Conservation (phyloP, 2,329 filamentous ascomycete species). For the Fusarium pseudonygamai region DNA sequence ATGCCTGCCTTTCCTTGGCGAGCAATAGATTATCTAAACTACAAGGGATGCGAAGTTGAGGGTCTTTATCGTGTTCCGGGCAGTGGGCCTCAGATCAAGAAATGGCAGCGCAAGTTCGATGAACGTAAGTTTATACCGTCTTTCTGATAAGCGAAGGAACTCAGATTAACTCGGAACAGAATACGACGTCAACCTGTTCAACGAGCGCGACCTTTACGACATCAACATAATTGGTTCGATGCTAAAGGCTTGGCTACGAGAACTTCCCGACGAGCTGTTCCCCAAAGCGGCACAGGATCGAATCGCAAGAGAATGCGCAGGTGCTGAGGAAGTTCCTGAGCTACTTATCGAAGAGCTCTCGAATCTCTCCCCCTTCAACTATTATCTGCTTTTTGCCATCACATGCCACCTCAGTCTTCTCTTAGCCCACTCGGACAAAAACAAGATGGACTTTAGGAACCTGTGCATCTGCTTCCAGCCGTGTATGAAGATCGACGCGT, state of each 20-base stretch:
- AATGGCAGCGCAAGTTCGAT: conserved; percentile 93
- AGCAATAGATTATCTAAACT: conserved; percentile 95
- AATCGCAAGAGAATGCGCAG: conserved; percentile 81
- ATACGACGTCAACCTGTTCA: conserved; percentile 88
- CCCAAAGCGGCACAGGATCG: conserved; percentile 84
- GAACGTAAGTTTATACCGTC: conserved; percentile 65
- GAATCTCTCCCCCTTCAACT: conserved; percentile 94
- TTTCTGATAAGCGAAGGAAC: neutral
- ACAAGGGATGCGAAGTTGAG: conserved; percentile 92
- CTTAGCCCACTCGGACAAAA: conserved; percentile 90
- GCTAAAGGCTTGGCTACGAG: conserved; percentile 95
- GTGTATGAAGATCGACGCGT: conserved; percentile 94
- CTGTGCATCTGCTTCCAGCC: conserved; percentile 97
- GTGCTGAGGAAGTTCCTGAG: conserved; percentile 82
- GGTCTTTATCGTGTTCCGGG: conserved; percentile 93
- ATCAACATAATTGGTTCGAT: conserved; percentile 97
- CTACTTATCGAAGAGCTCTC: conserved; percentile 91
- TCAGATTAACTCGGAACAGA: conserved; percentile 58
- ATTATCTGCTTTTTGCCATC: conserved; percentile 96
- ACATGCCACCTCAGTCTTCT: conserved; percentile 94
- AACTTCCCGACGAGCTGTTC: conserved; percentile 93
- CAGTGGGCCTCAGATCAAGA: conserved; percentile 88
- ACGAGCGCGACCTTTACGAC: conserved; percentile 88
- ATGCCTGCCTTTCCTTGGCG: conserved; percentile 97
- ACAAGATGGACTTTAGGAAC: conserved; percentile 98